Evolutionary conservation across 371 early-diverging fungal genomes (phyloP), one percentile per base, ranked within the genome.

Genomic region (Mucor circinelloides): DNA sequence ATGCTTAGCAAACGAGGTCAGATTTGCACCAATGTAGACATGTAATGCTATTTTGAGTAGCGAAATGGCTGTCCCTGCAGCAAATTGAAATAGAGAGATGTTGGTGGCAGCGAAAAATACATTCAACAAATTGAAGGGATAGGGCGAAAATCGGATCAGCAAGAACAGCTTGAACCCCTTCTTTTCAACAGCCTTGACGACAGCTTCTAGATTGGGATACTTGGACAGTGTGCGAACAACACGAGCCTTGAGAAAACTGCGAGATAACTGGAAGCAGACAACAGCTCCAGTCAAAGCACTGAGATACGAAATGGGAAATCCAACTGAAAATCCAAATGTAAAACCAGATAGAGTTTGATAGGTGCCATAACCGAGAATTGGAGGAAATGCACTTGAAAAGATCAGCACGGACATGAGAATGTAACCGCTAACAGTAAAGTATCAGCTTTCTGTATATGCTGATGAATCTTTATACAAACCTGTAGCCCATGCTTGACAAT

Each of bases 61-160:
- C 7, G 92, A 81, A 13, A 92, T 40, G 1, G 87, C 86, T 17
- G 93, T 93, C 12, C 90, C 92, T 10, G 84, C 40, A 12, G 78
- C 62, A 70, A 76, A 94, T 6, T 80, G 73, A 10, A 40, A 19
- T n/a, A 90, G 66, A 8, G 89, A 68, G 23, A 94, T 84, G 36
- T 86, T 70, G 4, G 92, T 90, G 0, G 87, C 80, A 23, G 90
- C 82, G 62, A 92, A 83, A 7, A 91, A 67, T 0, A 89, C 85
- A 61, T 91, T 91, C 76, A 91, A 77, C n/a, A 92, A 58, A 58
- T 85, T 88, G 75, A 79, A 91, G 21, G 94, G 94, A 72, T 93
- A 94, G 1, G 94, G 94, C 3, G 92, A 91, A 17, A 92, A 50
- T 2, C 93, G 83, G 63, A 92, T 89, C 32, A 94, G 66, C 6